Conservation (phyloP, 179 eudicot species). For the Monotropa hypopitys region DNA sequence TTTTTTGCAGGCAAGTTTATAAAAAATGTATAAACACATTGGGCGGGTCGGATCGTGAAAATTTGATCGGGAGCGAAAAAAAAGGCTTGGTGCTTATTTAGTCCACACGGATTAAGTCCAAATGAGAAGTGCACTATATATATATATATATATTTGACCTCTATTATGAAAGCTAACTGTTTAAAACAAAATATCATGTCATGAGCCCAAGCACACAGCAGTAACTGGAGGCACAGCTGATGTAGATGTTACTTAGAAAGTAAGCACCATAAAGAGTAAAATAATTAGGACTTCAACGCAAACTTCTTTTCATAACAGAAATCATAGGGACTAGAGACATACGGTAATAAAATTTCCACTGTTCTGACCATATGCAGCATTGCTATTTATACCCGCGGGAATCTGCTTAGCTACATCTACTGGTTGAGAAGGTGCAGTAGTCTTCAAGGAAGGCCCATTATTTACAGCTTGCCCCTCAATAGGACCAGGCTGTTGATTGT, state of each 20-base stretch:
- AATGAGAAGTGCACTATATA: too few species aligned
- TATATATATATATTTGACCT: too few species aligned
- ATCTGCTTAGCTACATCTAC: slow-evolving; percentile 33
- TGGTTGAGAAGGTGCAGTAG: slow-evolving; percentile 22
- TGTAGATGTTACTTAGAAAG: not conserved
- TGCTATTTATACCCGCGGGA: slow-evolving; percentile 58
- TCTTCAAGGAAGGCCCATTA: slow-evolving; percentile 26
- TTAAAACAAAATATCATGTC: not conserved
- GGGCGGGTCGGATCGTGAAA: too few species aligned
- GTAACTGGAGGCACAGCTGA: not conserved
- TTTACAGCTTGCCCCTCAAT: slow-evolving; percentile 21
- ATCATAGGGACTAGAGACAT: slow-evolving; percentile 8
- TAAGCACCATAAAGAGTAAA: not conserved
- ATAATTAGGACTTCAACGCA: not conserved
- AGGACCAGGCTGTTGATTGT: slow-evolving; percentile 18
- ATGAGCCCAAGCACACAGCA: not conserved
- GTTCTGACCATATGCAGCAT: slow-evolving; percentile 51
- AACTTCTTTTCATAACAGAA: not conserved
- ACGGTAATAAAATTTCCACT: slow-evolving; percentile 66
- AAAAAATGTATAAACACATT: too few species aligned
- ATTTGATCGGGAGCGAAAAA: too few species aligned
- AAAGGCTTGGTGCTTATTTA: too few species aligned
- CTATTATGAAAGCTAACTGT: not conserved
- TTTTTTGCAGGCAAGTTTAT: too few species aligned
- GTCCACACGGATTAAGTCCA: too few species aligned